phyloP scores from a whole-genome alignment of 106 monocot genomes.

The Triglochin maritima region DNA sequence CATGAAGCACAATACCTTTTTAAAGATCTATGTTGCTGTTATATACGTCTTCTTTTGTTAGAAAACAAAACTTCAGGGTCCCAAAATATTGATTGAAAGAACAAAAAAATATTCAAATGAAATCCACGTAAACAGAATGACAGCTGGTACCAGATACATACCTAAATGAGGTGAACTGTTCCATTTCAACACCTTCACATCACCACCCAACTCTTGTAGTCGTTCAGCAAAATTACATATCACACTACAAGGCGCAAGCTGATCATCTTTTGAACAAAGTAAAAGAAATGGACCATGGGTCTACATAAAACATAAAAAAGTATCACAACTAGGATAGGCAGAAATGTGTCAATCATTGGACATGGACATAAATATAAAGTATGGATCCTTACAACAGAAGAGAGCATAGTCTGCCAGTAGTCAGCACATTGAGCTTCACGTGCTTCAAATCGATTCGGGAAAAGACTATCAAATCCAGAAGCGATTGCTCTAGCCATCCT shows the following conservation, averaged over 20 bases:
- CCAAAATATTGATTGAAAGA: not conserved
- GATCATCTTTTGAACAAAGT: slow-evolving; percentile 67
- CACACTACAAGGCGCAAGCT: slow-evolving; percentile 38
- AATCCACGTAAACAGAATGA: not conserved
- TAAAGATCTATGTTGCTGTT: not conserved
- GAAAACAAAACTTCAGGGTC: not conserved
- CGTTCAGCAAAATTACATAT: slow-evolving; percentile 46
- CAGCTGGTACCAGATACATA: slow-evolving; percentile 13
- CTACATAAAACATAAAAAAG: slow-evolving; percentile 22
- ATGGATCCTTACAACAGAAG: slow-evolving; percentile 48
- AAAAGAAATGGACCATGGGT: slow-evolving; percentile 59
- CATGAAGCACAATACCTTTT: not conserved
- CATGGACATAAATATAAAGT: too few species aligned
- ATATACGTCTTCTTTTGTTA: not conserved
- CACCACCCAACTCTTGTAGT: slow-evolving; percentile 54
- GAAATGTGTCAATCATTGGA: too few species aligned
- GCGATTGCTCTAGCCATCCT: slow-evolving; percentile 65
- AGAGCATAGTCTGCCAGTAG: slow-evolving; percentile 63
- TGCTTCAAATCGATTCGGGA: slow-evolving; percentile 39
- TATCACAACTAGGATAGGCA: too few species aligned
- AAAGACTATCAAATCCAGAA: slow-evolving; percentile 59
- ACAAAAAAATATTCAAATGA: not conserved
- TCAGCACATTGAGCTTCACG: slow-evolving; percentile 44
- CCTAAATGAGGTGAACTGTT: slow-evolving; percentile 52
- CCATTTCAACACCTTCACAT: slow-evolving; percentile 72